A percentile compares a stretch with the other conserved stretches of the same genome.
phyloP scores from a whole-genome alignment of 805 yeast genomes.

The Candida glaebosa region DNA sequence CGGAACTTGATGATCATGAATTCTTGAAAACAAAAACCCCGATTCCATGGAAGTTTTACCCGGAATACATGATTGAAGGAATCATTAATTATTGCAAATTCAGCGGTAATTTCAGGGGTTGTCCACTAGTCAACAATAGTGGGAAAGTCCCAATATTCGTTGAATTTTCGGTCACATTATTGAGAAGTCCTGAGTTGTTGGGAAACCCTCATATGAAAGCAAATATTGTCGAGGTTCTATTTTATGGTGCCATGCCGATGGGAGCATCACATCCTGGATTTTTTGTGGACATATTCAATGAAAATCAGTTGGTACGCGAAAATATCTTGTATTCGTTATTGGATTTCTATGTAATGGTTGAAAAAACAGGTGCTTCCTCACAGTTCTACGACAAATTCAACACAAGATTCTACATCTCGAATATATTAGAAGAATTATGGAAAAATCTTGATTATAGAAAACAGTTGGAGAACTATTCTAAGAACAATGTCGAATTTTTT shows the following conservation, averaged over 20 bases:
- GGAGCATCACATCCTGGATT: constrained; percentile 66
- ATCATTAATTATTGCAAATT: constrained; percentile 67
- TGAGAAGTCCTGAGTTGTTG: constrained; percentile 80
- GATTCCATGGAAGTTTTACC: constrained; percentile 73
- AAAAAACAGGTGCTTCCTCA: constrained; percentile 90
- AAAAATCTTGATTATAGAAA: constrained; percentile 60
- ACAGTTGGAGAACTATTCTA: constrained; percentile 68
- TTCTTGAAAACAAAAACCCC: constrained; percentile 65
- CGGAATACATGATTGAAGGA: constrained; percentile 85
- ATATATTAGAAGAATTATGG: constrained; percentile 82
- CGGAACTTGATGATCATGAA: constrained; percentile 73
- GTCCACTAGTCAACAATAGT: constrained; percentile 53
- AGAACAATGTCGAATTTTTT: constrained; percentile 73
- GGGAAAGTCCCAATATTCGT: constrained; percentile 55
- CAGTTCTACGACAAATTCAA: constrained; percentile 97
- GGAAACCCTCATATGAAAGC: constrained; percentile 94
- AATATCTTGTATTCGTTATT: constrained; percentile 78
- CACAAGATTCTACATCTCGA: constrained; percentile 80
- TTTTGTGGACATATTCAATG: constrained; percentile 61
- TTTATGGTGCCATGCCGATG: constrained; percentile 63
- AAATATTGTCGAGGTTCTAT: constrained; percentile 74
- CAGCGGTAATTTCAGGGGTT: constrained; percentile 51
- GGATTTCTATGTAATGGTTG: constrained; percentile 91
- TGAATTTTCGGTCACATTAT: constrained; percentile 67
- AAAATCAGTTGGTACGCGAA: constrained; percentile 57